phyloP scores from a whole-genome alignment of 108 stramenopile genomes.

The Nannochloropsis salina region DNA sequence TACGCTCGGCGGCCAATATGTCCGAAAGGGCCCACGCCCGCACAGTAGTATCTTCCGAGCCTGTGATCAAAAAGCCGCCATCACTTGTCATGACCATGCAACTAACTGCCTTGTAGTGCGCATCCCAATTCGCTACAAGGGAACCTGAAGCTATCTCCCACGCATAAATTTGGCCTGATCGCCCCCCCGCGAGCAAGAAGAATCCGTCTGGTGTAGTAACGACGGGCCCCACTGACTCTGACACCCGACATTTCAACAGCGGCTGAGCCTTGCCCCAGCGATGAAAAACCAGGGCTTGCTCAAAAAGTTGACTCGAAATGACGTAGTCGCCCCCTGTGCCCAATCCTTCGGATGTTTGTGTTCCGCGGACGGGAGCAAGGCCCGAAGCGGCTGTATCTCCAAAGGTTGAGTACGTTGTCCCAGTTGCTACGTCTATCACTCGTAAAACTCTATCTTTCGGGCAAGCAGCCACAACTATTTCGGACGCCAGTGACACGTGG shows the following conservation, averaged over 20 bases:
- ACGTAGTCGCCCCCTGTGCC: background rate
- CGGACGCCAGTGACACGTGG: background rate
- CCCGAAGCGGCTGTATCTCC: background rate
- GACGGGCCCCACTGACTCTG: constrained; percentile 12
- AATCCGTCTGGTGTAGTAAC: background rate
- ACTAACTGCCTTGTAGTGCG: background rate
- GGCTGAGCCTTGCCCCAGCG: constrained; percentile 16
- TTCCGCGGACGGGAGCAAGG: background rate
- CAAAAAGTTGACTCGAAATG: background rate
- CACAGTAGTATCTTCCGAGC: constrained; percentile 16
- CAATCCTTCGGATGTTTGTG: background rate
- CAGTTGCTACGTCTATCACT: background rate
- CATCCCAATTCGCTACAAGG: background rate
- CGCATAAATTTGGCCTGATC: background rate
- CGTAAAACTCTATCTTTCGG: background rate
- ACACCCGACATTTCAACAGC: background rate
- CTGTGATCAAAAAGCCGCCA: constrained; percentile 12
- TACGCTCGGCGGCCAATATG: background rate
- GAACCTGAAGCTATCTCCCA: background rate
- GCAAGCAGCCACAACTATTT: constrained; percentile 2
- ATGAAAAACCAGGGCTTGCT: background rate
- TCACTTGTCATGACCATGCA: background rate
- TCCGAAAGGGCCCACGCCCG: background rate
- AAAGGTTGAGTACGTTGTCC: constrained; percentile 11
- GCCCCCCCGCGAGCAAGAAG: constrained; percentile 5